Evolutionary conservation across 345 rosid species (phyloP).

Genomic region (Hevea brasiliensis): DNA sequence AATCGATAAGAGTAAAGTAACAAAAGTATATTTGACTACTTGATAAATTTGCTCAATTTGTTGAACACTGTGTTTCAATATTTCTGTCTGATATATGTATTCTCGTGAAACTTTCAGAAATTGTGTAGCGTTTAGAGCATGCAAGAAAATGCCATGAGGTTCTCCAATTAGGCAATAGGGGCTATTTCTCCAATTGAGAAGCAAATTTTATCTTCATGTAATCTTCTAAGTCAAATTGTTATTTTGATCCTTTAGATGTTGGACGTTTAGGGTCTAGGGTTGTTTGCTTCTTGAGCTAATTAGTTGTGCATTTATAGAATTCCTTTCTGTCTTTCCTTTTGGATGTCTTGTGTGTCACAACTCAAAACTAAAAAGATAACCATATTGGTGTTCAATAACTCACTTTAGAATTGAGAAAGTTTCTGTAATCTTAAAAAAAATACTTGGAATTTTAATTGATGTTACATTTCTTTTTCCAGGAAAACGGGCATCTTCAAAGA

Average conservation of each 20-base stretch:
- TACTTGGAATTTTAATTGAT: background rate
- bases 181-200: background rate
- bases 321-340: background rate
- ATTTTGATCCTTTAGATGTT: no score
- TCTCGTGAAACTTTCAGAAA: background rate
- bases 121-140: background rate
- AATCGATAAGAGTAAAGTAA: background rate
- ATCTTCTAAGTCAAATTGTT: background rate
- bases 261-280: background rate
- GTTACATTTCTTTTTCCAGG: slow-evolving; percentile 48
- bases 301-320: background rate
- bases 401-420: background rate
- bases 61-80: background rate
- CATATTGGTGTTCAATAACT: background rate
- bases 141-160: slow-evolving; percentile 9
- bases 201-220: background rate
- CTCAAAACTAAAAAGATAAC: background rate
- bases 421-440: background rate
- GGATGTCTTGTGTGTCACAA: background rate
- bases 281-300: background rate
- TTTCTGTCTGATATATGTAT: background rate
- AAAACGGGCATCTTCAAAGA: slow-evolving; percentile 72
- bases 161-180: background rate
- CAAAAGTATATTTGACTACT: background rate
- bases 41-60: background rate